A percentile compares a stretch with the other conserved stretches of the same genome.
phyloP scores from a whole-genome alignment of 2,329 filamentous ascomycete genomes.

The Coniochaeta ligniaria region DNA sequence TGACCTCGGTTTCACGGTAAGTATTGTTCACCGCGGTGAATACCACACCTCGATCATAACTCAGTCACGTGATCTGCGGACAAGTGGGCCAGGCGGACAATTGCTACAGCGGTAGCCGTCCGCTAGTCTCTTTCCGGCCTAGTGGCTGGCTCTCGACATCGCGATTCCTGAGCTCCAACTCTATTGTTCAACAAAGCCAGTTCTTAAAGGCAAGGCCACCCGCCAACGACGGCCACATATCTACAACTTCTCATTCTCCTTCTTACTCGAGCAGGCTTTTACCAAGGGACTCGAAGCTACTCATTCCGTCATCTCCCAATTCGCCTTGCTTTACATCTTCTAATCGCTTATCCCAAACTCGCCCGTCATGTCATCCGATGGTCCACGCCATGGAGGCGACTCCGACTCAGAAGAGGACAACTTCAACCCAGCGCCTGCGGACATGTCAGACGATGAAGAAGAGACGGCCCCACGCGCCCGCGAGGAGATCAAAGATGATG shows the following conservation, averaged over 20 bases:
- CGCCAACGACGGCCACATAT: background rate
- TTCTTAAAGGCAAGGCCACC: background rate
- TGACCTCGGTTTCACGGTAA: background rate
- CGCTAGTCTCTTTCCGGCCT: background rate
- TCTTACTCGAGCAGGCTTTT: background rate
- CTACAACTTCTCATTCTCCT: background rate
- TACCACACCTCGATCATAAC: too few relatives aligned
- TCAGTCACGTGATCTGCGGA: background rate
- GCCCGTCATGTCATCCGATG: background rate
- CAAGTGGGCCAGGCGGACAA: background rate
- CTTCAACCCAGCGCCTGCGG: constrained; percentile 77
- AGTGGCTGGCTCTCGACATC: background rate
- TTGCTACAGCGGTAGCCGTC: background rate
- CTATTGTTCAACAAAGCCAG: background rate
- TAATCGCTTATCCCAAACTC: background rate
- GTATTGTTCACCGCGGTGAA: background rate
- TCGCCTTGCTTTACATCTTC: background rate
- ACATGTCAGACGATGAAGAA: constrained; percentile 65
- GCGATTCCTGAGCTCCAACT: background rate
- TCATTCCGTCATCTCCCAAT: background rate
- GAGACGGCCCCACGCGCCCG: constrained; percentile 26
- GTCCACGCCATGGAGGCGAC: constrained; percentile 24
- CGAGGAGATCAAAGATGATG: constrained; percentile 22
- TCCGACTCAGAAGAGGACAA: constrained; percentile 76
- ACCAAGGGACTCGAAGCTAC: background rate